Evolutionary conservation across 1,284 basidiomycete species (phyloP).

Genomic region (Coniophora puteana): DNA sequence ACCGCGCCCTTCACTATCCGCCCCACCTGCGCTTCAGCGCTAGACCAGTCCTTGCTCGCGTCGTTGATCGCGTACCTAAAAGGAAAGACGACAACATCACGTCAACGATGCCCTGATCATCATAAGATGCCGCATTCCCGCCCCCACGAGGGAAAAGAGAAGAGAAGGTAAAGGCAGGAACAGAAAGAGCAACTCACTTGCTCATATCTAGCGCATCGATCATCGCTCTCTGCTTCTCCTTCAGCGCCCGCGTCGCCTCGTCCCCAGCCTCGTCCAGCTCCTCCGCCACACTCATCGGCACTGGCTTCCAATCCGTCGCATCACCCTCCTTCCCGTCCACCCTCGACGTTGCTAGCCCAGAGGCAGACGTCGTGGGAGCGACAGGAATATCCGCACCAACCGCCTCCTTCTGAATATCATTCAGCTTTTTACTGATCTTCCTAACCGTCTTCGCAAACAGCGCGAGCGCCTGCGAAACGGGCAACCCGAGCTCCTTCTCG

Average conservation of each 20-base stretch:
- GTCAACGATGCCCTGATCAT: constrained; percentile 20
- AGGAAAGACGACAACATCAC: constrained; percentile 8
- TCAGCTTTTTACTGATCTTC: constrained; percentile 77
- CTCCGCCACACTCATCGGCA: constrained; percentile 50
- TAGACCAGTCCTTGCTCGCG: constrained; percentile 65
- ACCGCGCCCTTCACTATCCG: constrained; percentile 42
- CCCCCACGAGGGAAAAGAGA: constrained; percentile 3
- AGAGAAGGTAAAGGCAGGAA: constrained; percentile 7
- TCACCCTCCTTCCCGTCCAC: constrained; percentile 18
- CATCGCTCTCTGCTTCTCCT: constrained; percentile 78
- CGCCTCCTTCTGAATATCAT: constrained; percentile 79
- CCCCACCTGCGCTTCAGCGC: constrained; percentile 70
- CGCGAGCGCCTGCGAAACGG: constrained; percentile 85
- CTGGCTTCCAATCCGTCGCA: constrained; percentile 43
- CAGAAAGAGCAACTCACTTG: constrained; percentile 61
- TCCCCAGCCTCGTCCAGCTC: constrained; percentile 75
- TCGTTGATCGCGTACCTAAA: constrained; percentile 78
- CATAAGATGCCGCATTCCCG: neutral
- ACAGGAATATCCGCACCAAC: constrained; percentile 57
- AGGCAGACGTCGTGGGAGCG: constrained; percentile 17
- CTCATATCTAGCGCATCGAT: constrained; percentile 81
- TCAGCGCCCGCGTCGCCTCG: constrained; percentile 43
- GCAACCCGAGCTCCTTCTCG: constrained; percentile 82
- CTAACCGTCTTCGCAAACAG: constrained; percentile 91
- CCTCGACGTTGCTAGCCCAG: constrained; percentile 1